A percentile compares a stretch with the other conserved stretches of the same genome.
phyloP scores from a whole-genome alignment of 2,329 filamentous ascomycete species.

The Exutisphaerella laricina region DNA sequence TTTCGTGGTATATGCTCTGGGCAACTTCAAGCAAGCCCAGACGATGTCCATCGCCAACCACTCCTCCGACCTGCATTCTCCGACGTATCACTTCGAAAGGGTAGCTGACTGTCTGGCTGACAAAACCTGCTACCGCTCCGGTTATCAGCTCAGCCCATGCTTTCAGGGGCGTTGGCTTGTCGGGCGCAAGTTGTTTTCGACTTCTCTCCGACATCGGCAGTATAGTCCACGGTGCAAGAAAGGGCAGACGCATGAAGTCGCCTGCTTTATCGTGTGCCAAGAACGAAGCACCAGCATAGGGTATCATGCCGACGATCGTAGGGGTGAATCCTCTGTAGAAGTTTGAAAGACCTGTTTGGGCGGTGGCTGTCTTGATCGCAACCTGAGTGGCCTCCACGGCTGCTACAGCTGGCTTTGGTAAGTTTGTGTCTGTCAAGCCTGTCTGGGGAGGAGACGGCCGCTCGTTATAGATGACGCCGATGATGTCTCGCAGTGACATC shows the following conservation, averaged over 20 bases:
- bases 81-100: slow-evolving; percentile 87
- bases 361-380: slow-evolving; percentile 49
- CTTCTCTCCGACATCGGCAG: slow-evolving; percentile 52
- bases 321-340: slow-evolving; percentile 94
- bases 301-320: slow-evolving; percentile 89
- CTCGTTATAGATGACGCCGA: slow-evolving; percentile 81
- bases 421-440: slow-evolving; percentile 5
- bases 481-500: slow-evolving; percentile 69
- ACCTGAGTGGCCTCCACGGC: slow-evolving; percentile 40
- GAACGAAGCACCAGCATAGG: slow-evolving; percentile 93
- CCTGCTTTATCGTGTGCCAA: slow-evolving; percentile 87
- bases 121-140: slow-evolving; percentile 78
- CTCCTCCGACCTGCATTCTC: slow-evolving; percentile 93
- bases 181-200: slow-evolving; percentile 35
- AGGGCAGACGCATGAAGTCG: slow-evolving; percentile 69
- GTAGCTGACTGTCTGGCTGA: slow-evolving; percentile 89
- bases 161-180: slow-evolving; percentile 64
- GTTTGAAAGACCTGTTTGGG: slow-evolving; percentile 68
- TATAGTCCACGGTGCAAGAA: slow-evolving; percentile 67
- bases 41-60: slow-evolving; percentile 81
- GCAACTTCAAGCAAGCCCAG: slow-evolving; percentile 75
- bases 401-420: slow-evolving; percentile 33
- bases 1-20: slow-evolving; percentile 66
- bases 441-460: slow-evolving; percentile 38
- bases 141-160: slow-evolving; percentile 82